Evolutionary conservation across 768 basidiomycete genomes (phyloP), one percentile per base, ranked within the genome.

Genomic region (Hygrocybe punicea): DNA sequence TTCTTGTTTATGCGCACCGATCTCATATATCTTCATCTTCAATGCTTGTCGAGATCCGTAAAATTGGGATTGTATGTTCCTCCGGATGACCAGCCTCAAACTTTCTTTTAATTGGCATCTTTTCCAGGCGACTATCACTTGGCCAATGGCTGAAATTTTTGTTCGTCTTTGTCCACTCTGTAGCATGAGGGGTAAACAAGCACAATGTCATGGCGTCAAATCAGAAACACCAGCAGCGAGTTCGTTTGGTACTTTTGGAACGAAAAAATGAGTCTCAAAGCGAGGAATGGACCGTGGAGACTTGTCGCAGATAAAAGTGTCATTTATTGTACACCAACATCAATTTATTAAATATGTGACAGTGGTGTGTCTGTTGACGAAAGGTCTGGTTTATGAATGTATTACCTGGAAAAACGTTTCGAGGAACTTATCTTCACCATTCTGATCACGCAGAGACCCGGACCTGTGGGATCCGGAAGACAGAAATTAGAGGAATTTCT

Each of bases 131-230:
- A 76, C 75, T 21, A 79, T 88, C 54, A 87, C 86, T 7, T 88
- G 85, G 85, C 84, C 86, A 3, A 88, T 88, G 84, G 78, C 82
- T 5, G 86, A 88, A 66, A 78, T 82, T 36, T 88, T 87, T 68
- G 73, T 78, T 39, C 79, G 78, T 33, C 69, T 86, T 40, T 88
- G 86, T 62, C 86, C 86, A 24, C 61, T 75, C 6, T 79, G 78
- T 62, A 71, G 63, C 37, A 61, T 72, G 35, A 66, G 56, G 24
- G 58, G 50, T 35, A 60, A 59, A 29, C 59, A 33, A 29, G 21
- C n/a, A 7, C n/a, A 17, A 24, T 55, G 19, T 39, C 42, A 56
- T 13, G 53, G 42, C 36, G 25, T 49, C 39, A 59, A 59, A 40
- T 13, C 42, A n/a, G 54, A 59, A 45, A 25, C 35, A 5, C 36